These are phyloP conservation scores for Linnemannia elongata DNA, from an alignment of 192 early-diverging fungal species.

Conservation along the genomic window DNA sequence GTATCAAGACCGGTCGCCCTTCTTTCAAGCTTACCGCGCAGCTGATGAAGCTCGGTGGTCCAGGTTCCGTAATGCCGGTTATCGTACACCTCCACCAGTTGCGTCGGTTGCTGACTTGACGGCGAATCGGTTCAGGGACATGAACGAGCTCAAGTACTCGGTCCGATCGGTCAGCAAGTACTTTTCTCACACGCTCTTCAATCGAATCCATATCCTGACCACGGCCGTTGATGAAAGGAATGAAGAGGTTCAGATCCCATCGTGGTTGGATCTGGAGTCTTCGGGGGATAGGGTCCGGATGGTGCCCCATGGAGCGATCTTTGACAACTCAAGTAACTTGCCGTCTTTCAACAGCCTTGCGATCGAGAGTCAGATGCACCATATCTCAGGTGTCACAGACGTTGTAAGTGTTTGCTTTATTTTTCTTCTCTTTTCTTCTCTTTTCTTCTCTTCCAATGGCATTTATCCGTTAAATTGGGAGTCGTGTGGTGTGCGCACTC, in stretches of 20 bases:
- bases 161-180: conserved; percentile 47
- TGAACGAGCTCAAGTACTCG: conserved; percentile 58
- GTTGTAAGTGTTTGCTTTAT: conserved; percentile 31
- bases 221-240: conserved; percentile 14
- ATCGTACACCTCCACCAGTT: too few relatives aligned
- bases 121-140: conserved; percentile 51
- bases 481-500: neutral
- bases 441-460: neutral
- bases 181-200: neutral
- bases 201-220: conserved; percentile 47
- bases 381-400: conserved; percentile 43
- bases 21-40: conserved; percentile 18
- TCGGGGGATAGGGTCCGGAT: conserved; percentile 14
- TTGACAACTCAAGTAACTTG: conserved; percentile 19
- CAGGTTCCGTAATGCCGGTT: neutral
- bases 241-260: conserved; percentile 36
- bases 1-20: conserved; percentile 24
- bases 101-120: conserved; percentile 2
- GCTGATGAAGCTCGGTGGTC: neutral
- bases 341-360: conserved; percentile 58
- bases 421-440: neutral
- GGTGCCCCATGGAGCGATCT: conserved; percentile 45
- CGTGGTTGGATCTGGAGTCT: conserved; percentile 39
- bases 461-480: neutral
- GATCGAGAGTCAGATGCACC: conserved; percentile 56